Evolutionary conservation across 139 green algal genomes (phyloP).

Genomic region (Coelastrella sp.): DNA sequence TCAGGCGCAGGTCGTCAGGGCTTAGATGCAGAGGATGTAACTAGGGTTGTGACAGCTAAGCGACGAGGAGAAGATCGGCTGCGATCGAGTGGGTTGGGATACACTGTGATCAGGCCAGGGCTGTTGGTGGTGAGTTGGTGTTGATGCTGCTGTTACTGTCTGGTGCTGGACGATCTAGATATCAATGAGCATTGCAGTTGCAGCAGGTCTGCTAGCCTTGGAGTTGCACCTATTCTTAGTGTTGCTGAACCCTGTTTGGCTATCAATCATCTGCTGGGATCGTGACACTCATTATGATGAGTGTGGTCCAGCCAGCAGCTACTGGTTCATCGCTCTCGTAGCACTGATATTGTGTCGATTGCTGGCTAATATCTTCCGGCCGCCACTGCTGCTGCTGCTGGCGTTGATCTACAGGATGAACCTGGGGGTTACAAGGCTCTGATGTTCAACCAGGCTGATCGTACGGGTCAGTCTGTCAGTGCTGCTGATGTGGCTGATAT

Average conservation of each 20-base stretch:
- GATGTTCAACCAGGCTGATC: constrained; percentile 95
- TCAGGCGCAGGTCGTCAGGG: constrained; percentile 56
- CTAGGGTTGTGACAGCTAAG: constrained; percentile 74
- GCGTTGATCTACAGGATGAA: constrained; percentile 81
- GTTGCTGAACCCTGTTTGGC: too few relatives aligned
- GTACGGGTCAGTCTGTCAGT: constrained; percentile 85
- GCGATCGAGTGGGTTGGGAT: constrained; percentile 89
- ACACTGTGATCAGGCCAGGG: constrained; percentile 93
- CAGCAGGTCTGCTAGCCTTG: too few relatives aligned
- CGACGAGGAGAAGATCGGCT: constrained; percentile 86
- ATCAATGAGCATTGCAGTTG: too few relatives aligned
- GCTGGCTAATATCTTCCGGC: not conserved
- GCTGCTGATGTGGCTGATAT: constrained; percentile 98
- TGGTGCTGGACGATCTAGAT: too few relatives aligned
- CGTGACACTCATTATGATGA: too few relatives aligned
- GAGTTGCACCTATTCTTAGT: too few relatives aligned
- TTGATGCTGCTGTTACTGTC: not conserved
- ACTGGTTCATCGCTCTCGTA: too few relatives aligned
- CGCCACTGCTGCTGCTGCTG: constrained; percentile 4
- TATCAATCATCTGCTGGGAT: too few relatives aligned
- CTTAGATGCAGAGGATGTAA: constrained; percentile 58
- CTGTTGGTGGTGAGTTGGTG: constrained; percentile 37
- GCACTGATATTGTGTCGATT: too few relatives aligned
- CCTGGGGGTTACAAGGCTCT: constrained; percentile 96
- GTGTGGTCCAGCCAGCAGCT: too few relatives aligned